A percentile compares a stretch with the other conserved stretches of the same genome.
Conservation (phyloP, 1,139 yeast species). For the Suhomyces panamericanus region DNA sequence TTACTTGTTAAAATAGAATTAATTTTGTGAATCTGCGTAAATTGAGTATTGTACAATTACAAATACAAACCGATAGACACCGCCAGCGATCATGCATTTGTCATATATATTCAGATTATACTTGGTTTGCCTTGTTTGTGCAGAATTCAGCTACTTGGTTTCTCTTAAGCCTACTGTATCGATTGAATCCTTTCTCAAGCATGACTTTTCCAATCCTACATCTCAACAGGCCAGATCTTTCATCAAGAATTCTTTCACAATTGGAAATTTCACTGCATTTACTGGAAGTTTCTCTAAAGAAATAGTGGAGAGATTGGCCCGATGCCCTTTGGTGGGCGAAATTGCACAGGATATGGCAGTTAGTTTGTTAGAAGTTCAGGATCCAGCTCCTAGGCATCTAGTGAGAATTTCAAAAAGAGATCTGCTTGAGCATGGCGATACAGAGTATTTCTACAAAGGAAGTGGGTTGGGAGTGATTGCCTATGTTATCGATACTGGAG, state of each 20-base stretch:
- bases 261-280: slow-evolving; percentile 67
- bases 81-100: too few species aligned
- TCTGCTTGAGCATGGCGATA: slow-evolving; percentile 26
- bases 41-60: background rate
- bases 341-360: slow-evolving; percentile 59
- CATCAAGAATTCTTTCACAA: slow-evolving; percentile 47
- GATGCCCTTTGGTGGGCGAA: slow-evolving; percentile 53
- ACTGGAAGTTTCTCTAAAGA: slow-evolving; percentile 57
- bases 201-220: slow-evolving; percentile 36
- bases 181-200: slow-evolving; percentile 40
- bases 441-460: slow-evolving; percentile 44
- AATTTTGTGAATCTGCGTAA: background rate
- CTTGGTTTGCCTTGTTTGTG: background rate
- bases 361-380: slow-evolving; percentile 45
- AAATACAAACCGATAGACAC: background rate
- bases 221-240: slow-evolving; percentile 41
- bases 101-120: too few species aligned
- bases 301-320: slow-evolving; percentile 46
- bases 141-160: slow-evolving; percentile 13
- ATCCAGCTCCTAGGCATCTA: slow-evolving; percentile 66
- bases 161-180: slow-evolving; percentile 19
- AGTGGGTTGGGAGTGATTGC: slow-evolving; percentile 61
- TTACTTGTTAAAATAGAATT: background rate
- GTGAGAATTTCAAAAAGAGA: slow-evolving; percentile 60
- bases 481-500: slow-evolving; percentile 82